Percentiles rank a stretch among this genome's conserved stretches.
These are phyloP conservation scores for Myochromella boudieri DNA, from an alignment of 768 basidiomycete species.

Conservation along the genomic window DNA sequence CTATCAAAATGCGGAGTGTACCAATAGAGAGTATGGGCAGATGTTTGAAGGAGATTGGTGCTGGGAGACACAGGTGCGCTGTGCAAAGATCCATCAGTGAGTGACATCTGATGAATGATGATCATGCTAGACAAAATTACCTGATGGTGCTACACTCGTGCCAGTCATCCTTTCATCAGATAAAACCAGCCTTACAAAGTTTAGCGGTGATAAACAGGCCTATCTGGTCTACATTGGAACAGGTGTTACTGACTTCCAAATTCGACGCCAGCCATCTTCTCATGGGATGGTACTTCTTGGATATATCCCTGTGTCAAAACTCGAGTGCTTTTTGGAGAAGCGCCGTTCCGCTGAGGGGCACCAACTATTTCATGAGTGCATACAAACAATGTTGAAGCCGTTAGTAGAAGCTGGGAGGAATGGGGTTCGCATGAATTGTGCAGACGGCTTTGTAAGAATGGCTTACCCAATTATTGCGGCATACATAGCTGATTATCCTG, in stretches of 20 bases:
- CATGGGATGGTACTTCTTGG: conserved; percentile 29
- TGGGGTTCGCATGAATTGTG: conserved; percentile 21
- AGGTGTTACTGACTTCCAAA: conserved; percentile 8
- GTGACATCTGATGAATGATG: neutral
- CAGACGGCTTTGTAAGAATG: conserved; percentile 22
- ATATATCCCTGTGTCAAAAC: conserved; percentile 32
- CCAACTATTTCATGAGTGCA: no score
- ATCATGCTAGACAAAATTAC: neutral
- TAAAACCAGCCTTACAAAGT: no score
- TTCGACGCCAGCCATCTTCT: neutral
- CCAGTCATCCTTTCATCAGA: no score
- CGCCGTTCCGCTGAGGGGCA: conserved; percentile 17
- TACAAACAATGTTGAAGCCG: conserved; percentile 22
- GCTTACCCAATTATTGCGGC: conserved; percentile 32
- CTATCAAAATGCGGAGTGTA: neutral
- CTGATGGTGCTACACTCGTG: conserved; percentile 2
- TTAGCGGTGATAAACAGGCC: no score
- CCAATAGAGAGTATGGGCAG: conserved; percentile 1
- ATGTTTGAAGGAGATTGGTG: conserved; percentile 3
- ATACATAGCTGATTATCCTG: conserved; percentile 34
- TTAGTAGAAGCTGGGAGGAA: conserved; percentile 29
- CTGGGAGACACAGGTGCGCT: neutral
- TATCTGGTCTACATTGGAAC: no score
- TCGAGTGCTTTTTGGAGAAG: conserved; percentile 20
- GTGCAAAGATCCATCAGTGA: neutral